Percentiles rank a stretch among this genome's conserved stretches.
Evolutionary conservation across 352 stramenopile species (phyloP).

Genomic region (Globisporangium iwayamae): DNA sequence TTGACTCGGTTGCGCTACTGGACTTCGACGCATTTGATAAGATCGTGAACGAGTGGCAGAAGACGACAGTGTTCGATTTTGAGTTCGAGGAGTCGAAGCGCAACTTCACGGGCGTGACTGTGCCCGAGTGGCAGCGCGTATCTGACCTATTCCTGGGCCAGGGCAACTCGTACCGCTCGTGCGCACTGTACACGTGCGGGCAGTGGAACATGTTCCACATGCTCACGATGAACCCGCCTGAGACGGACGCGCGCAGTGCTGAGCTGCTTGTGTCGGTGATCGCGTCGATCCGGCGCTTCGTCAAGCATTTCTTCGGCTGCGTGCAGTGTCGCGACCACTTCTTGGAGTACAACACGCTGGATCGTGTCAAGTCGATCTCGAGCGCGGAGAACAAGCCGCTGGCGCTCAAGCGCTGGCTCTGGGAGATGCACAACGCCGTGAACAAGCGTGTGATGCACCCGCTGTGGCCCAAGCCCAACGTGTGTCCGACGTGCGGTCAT

Average conservation of each 20-base stretch:
- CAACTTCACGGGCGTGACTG: slow-evolving; percentile 38
- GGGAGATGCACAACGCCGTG: slow-evolving; percentile 82
- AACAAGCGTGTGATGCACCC: slow-evolving; percentile 76
- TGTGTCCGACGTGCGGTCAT: slow-evolving; percentile 65
- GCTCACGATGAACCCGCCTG: slow-evolving; percentile 68
- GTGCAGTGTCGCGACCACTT: slow-evolving; percentile 78
- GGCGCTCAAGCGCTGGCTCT: slow-evolving; percentile 73
- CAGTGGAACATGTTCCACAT: slow-evolving; percentile 89
- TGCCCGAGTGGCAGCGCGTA: slow-evolving; percentile 68
- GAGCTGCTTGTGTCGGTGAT: slow-evolving; percentile 69
- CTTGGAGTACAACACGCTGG: slow-evolving; percentile 66
- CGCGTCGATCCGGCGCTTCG: slow-evolving; percentile 73
- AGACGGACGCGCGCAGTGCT: slow-evolving; percentile 28
- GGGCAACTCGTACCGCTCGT: slow-evolving; percentile 62
- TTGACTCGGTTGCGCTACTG: slow-evolving; percentile 52
- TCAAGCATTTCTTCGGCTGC: slow-evolving; percentile 86
- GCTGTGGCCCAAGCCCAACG: slow-evolving; percentile 69
- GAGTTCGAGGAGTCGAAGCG: slow-evolving; percentile 47
- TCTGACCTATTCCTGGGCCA: slow-evolving; percentile 62
- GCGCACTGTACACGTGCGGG: slow-evolving; percentile 75
- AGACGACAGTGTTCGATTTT: slow-evolving; percentile 45
- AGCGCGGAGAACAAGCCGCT: slow-evolving; percentile 63
- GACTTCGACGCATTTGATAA: slow-evolving; percentile 72
- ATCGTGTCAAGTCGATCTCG: slow-evolving; percentile 60
- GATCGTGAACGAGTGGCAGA: slow-evolving; percentile 61